phyloP scores from a whole-genome alignment of 2,329 filamentous ascomycete species.

The Aspergillus sp. region DNA sequence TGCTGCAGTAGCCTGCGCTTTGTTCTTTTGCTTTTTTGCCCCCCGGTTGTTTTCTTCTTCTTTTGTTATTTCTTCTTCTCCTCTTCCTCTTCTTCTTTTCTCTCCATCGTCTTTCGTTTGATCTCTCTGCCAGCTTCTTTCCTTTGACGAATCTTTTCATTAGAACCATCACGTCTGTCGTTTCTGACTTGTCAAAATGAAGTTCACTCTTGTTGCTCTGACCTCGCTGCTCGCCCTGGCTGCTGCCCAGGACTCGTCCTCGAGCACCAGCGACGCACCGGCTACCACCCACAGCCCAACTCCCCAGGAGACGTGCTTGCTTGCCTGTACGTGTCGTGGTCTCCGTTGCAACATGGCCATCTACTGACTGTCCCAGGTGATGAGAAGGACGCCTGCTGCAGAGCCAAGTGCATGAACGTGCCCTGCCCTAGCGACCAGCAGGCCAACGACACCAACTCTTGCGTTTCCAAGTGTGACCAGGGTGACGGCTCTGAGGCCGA shows the following conservation, averaged over 20 bases:
- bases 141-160: not conserved
- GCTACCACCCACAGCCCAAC: slow-evolving; percentile 34
- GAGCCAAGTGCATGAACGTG: slow-evolving; percentile 51
- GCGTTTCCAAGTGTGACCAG: slow-evolving; percentile 54
- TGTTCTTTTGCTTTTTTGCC: slow-evolving; percentile 13
- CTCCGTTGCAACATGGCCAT: not conserved
- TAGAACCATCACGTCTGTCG: slow-evolving; percentile 12
- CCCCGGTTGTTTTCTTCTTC: slow-evolving; percentile 9
- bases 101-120: slow-evolving; percentile 11
- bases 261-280: slow-evolving; percentile 23
- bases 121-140: slow-evolving; percentile 10
- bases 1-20: slow-evolving; percentile 11
- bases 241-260: slow-evolving; percentile 38
- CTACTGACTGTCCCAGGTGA: slow-evolving; percentile 33
- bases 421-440: slow-evolving; percentile 53
- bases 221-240: slow-evolving; percentile 47
- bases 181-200: slow-evolving; percentile 33
- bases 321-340: slow-evolving; percentile 31
- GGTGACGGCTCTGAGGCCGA: slow-evolving; percentile 50
- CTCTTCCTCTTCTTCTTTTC: slow-evolving; percentile 12
- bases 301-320: slow-evolving; percentile 35
- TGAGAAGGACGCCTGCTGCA: slow-evolving; percentile 50
- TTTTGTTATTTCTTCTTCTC: slow-evolving; percentile 10
- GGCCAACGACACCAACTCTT: slow-evolving; percentile 53
- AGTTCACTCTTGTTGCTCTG: slow-evolving; percentile 46